Percentiles rank a stretch among this genome's conserved stretches.
These are phyloP conservation scores for Claviceps pazoutovae DNA, from an alignment of 2,329 filamentous ascomycete genomes.

Conservation along the genomic window DNA sequence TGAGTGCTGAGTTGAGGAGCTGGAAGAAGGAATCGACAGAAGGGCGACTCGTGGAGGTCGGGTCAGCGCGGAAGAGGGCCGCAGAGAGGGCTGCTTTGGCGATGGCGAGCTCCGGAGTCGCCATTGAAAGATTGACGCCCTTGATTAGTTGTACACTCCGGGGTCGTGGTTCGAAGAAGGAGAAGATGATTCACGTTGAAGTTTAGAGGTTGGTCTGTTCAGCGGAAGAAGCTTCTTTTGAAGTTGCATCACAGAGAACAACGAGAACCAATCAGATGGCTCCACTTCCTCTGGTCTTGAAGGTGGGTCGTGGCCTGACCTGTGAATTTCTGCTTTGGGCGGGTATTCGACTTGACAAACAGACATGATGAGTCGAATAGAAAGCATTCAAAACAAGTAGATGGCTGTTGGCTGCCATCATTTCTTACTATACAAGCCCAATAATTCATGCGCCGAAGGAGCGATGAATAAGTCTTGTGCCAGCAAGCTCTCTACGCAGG, in stretches of 20 bases:
- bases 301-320: constrained; percentile 1
- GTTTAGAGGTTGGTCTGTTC: background rate
- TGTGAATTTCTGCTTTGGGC: too few species aligned
- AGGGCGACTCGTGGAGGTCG: constrained; percentile 51
- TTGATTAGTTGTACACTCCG: background rate
- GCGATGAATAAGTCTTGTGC: too few species aligned
- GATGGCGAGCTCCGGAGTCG: constrained; percentile 58
- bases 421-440: background rate
- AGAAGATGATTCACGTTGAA: background rate
- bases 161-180: background rate
- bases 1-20: constrained; percentile 48
- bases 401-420: background rate
- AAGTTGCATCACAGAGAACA: background rate
- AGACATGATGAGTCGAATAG: too few species aligned
- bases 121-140: constrained; percentile 30
- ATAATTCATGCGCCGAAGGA: too few species aligned
- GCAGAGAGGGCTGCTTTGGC: constrained; percentile 68
- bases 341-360: too few species aligned
- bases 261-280: background rate
- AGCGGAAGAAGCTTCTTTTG: background rate
- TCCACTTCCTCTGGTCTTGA: background rate
- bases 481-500: too few species aligned
- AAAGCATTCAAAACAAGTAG: too few species aligned
- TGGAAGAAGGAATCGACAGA: constrained; percentile 57
- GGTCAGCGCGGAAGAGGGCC: constrained; percentile 59